Evolutionary conservation across 2,329 filamentous ascomycete genomes (phyloP), one percentile per base, ranked within the genome.

Genomic region (Penicillium sp.): DNA sequence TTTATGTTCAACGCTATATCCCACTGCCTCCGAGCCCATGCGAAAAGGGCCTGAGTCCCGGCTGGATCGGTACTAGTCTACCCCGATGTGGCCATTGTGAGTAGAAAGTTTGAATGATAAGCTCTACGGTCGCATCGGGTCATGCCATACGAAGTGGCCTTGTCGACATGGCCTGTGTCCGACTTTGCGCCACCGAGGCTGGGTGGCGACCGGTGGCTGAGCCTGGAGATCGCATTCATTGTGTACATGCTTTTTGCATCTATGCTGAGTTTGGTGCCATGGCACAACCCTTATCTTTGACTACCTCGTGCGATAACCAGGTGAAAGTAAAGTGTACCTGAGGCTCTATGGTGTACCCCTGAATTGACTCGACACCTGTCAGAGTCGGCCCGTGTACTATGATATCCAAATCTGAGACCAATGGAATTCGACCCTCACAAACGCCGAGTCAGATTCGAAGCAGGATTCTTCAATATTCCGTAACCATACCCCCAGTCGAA

Each of bases 171-270:
- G 8, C 23, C 47, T 28, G 27, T 25, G 23, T 37, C 40, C 45
- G 50, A 50, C 38, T 47, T 20, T 1, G 23, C 49, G 49, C 52
- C 49, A 53, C 48, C 35, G 20, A 37, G 42, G 27, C 39, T 35
- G 10, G 28, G 54, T 55, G 56, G 52, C 54, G 37, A 50, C 32
- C 35, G 49, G 54, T 56, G 54, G 58, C 58, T 57, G 35, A 18
- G 15, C 20, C 39, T 13, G 31, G 33, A 25, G 39, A 9, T 46
- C 25, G 32, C 18, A 9, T 47, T 28, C 27, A 41, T 54, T 48
- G 12, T 20, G 20, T 52, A 54, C 54, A 53, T 56, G 24, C 44
- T 42, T 37, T 37, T 12, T 33, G 46, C 41, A 18, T 45, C 43
- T 35, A 35, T 47, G 45, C 42, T 49, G 15, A 13, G 38, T 8